Conservation (phyloP, 1,139 yeast species). For the Kodamaea sp. region DNA sequence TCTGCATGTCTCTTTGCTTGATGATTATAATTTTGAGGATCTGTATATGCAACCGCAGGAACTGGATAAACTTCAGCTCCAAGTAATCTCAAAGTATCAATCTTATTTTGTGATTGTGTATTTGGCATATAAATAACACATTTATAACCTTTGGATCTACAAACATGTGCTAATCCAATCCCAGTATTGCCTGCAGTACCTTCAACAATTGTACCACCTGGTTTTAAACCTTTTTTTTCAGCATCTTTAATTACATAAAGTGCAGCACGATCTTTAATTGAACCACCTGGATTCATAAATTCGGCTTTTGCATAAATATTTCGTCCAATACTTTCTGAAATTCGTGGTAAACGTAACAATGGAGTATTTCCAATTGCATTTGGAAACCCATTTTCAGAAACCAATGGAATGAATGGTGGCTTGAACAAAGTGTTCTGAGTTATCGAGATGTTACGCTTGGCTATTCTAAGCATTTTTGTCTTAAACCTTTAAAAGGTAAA, state of each 20-base stretch:
- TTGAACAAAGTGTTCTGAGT: slow-evolving; percentile 19
- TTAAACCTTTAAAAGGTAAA: not conserved
- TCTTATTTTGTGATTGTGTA: slow-evolving; percentile 76
- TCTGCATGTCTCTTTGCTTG: slow-evolving; percentile 86
- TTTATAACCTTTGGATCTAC: slow-evolving; percentile 77
- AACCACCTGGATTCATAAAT: slow-evolving; percentile 92
- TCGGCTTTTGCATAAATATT: slow-evolving; percentile 88
- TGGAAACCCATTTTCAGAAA: slow-evolving; percentile 59
- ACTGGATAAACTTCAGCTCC: slow-evolving; percentile 90
- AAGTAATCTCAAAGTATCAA: slow-evolving; percentile 63
- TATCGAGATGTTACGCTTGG: slow-evolving; percentile 20
- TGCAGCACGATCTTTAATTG: slow-evolving; percentile 91
- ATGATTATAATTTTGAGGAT: slow-evolving; percentile 81
- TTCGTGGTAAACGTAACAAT: slow-evolving; percentile 57
- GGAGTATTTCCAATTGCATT: slow-evolving; percentile 91
- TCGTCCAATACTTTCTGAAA: slow-evolving; percentile 62
- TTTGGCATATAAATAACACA: slow-evolving; percentile 88
- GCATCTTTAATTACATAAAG: slow-evolving; percentile 75
- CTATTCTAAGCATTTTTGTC: slow-evolving; percentile 3
- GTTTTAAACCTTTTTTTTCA: slow-evolving; percentile 60
- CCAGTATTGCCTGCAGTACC: slow-evolving; percentile 73
- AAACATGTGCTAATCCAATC: slow-evolving; percentile 84
- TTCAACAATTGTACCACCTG: slow-evolving; percentile 60
- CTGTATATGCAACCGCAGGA: slow-evolving; percentile 80
- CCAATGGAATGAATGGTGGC: slow-evolving; percentile 57